Conservation (phyloP, 208 protist genomes). For the Crithidia expoeki region DNA sequence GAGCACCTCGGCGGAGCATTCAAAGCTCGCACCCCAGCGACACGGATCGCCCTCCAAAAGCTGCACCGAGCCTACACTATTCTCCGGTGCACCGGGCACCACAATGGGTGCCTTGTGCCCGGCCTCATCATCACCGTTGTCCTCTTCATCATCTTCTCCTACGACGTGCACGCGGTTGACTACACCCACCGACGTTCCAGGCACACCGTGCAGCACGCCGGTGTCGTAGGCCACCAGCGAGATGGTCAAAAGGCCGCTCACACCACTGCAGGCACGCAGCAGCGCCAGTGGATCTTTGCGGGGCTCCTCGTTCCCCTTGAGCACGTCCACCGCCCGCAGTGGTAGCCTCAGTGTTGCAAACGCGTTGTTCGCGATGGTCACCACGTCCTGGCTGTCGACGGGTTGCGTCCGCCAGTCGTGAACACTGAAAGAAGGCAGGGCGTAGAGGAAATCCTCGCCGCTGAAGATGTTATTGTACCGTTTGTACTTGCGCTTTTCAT, state of each 20-base stretch:
- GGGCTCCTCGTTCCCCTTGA: constrained; percentile 20
- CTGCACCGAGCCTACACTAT: constrained; percentile 60
- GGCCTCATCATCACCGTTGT: constrained; percentile 7
- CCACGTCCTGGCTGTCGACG: constrained; percentile 46
- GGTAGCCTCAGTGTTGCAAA: constrained; percentile 71
- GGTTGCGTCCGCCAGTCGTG: constrained; percentile 51
- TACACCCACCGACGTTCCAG: constrained; percentile 70
- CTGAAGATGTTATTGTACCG: constrained; percentile 88
- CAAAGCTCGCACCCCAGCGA: constrained; percentile 65
- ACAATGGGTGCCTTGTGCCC: constrained; percentile 3
- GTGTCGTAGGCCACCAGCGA: constrained; percentile 84
- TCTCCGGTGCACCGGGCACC: constrained; percentile 13
- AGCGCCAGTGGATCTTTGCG: constrained; percentile 34
- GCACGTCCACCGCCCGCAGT: constrained; percentile 57
- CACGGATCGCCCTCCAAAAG: constrained; percentile 83
- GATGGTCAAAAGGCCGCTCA: constrained; percentile 67
- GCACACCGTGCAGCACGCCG: constrained; percentile 70
- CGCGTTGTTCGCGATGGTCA: constrained; percentile 59
- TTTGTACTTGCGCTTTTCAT: constrained; percentile 60
- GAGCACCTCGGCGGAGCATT: constrained; percentile 58
- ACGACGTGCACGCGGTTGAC: constrained; percentile 67
- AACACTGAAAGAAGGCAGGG: constrained; percentile 72
- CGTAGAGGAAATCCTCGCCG: constrained; percentile 86
- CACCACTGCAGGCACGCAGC: constrained; percentile 59
- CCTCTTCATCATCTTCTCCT: constrained; percentile 29